Conservation (phyloP, 2,329 filamentous ascomycete species). For the Fusarium xylarioides region DNA sequence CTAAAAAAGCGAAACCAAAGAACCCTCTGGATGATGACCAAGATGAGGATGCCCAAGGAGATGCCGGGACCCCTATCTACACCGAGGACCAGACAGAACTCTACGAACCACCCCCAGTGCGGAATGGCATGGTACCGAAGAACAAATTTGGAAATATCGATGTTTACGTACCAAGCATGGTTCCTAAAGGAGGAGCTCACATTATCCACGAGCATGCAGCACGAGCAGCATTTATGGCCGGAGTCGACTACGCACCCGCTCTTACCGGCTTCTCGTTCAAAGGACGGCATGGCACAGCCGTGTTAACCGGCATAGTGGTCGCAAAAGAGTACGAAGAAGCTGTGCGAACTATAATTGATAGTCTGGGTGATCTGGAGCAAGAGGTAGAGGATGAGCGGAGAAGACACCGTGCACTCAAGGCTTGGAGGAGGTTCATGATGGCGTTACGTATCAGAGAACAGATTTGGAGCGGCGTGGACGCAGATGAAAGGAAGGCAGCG, state of each 20-base stretch:
- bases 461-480: conserved; percentile 69
- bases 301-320: conserved; percentile 81
- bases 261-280: conserved; percentile 91
- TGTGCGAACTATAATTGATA: conserved; percentile 73
- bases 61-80: conserved; percentile 65
- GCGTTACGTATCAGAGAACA: conserved; percentile 79
- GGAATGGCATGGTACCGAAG: conserved; percentile 80
- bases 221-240: conserved; percentile 77
- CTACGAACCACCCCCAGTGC: conserved; percentile 80
- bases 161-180: conserved; percentile 90
- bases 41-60: conserved; percentile 43
- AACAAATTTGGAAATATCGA: conserved; percentile 96
- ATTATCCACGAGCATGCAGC: conserved; percentile 68
- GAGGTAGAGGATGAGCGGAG: conserved; percentile 74
- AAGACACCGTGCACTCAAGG: conserved; percentile 76
- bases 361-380: conserved; percentile 71
- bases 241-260: conserved; percentile 87
- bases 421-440: conserved; percentile 75
- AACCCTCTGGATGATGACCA: conserved; percentile 39
- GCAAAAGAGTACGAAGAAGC: conserved; percentile 77
- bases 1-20: conserved; percentile 54
- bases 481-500: conserved; percentile 55
- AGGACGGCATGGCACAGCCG: conserved; percentile 84
- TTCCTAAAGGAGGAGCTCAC: conserved; percentile 83
- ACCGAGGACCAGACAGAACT: conserved; percentile 72